Conservation (phyloP, 2,329 filamentous ascomycete genomes). For the Stagonosporopsis cucurbitacearum region DNA sequence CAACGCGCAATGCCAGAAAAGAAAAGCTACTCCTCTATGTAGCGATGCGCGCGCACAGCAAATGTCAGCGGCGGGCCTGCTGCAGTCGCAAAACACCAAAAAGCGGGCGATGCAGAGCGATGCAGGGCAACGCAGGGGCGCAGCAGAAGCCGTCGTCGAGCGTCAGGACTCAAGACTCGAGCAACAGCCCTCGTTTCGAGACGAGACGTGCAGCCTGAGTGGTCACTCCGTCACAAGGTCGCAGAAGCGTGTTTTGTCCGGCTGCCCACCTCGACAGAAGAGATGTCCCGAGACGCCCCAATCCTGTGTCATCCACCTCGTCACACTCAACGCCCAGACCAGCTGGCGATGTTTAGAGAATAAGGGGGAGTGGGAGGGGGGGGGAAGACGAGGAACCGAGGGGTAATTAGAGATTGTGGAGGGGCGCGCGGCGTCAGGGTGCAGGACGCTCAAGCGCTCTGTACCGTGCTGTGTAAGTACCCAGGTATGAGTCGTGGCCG, state of each 20-base stretch:
- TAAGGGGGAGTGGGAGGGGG: slow-evolving; percentile 32
- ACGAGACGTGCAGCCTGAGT: slow-evolving; percentile 32
- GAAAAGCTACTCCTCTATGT: no score
- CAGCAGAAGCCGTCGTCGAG: slow-evolving; percentile 22
- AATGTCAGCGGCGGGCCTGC: slow-evolving; percentile 1
- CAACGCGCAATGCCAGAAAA: slow-evolving; percentile 7
- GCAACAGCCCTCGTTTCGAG: slow-evolving; percentile 26
- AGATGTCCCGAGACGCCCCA: slow-evolving; percentile 23
- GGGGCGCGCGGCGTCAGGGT: slow-evolving; percentile 12
- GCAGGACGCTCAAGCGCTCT: slow-evolving; percentile 1
- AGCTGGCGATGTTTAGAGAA: slow-evolving; percentile 24
- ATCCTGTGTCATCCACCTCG: slow-evolving; percentile 36
- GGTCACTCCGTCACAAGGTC: slow-evolving; percentile 31
- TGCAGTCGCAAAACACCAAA: slow-evolving; percentile 7
- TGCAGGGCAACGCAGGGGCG: slow-evolving; percentile 20
- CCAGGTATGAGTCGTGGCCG: slow-evolving; percentile 17
- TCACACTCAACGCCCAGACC: slow-evolving; percentile 38
- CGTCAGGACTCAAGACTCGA: slow-evolving; percentile 24
- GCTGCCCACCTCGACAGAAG: slow-evolving; percentile 3
- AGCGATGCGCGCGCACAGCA: slow-evolving; percentile 11
- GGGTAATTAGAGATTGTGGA: slow-evolving; percentile 18
- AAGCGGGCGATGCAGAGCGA: slow-evolving; percentile 20
- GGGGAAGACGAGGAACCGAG: slow-evolving; percentile 20
- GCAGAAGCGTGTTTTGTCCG: slow-evolving; percentile 15
- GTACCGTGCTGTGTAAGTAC: no score